Evolutionary conservation across 2,329 filamentous ascomycete genomes (phyloP).

Genomic region (Onygenales sp.): DNA sequence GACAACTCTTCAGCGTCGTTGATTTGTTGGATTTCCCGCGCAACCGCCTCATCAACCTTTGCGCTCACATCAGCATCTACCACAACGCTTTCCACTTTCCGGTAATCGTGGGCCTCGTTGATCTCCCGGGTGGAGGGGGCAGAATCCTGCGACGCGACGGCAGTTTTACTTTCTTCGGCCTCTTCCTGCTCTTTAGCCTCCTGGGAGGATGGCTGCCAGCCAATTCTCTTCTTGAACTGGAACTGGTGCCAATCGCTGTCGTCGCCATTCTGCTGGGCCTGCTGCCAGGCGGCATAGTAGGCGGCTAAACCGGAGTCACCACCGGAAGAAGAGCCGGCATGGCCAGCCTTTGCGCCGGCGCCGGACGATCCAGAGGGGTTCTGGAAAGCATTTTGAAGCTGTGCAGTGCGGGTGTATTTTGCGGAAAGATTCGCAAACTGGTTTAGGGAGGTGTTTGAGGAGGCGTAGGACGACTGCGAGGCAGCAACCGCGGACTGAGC

Average conservation of each 20-base stretch:
- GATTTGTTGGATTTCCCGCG: constrained; percentile 59
- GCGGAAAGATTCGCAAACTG: constrained; percentile 41
- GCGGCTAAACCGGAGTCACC: constrained; percentile 66
- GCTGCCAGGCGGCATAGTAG: constrained; percentile 85
- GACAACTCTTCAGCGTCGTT: constrained; percentile 42
- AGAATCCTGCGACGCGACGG: constrained; percentile 23
- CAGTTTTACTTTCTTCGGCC: constrained; percentile 12
- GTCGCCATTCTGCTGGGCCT: constrained; percentile 57
- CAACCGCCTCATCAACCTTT: constrained; percentile 75
- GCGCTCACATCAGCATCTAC: constrained; percentile 49
- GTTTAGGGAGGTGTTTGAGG: constrained; percentile 49
- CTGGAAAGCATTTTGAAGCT: constrained; percentile 72
- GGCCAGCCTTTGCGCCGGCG: constrained; percentile 46
- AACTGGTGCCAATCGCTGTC: constrained; percentile 87
- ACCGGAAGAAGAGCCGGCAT: constrained; percentile 41
- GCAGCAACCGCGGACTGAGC: constrained; percentile 95
- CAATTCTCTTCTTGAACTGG: constrained; percentile 77
- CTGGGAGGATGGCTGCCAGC: constrained; percentile 60
- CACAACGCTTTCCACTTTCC: constrained; percentile 41
- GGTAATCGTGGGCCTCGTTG: constrained; percentile 53
- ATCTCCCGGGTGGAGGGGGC: constrained; percentile 35
- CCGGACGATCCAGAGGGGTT: constrained; percentile 43
- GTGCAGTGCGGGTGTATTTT: constrained; percentile 47
- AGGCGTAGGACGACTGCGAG: constrained; percentile 72
- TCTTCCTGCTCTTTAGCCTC: constrained; percentile 23